These are phyloP conservation scores for Penicillium sp. DNA, from an alignment of 2,329 filamentous ascomycete genomes.

Conservation along the genomic window DNA sequence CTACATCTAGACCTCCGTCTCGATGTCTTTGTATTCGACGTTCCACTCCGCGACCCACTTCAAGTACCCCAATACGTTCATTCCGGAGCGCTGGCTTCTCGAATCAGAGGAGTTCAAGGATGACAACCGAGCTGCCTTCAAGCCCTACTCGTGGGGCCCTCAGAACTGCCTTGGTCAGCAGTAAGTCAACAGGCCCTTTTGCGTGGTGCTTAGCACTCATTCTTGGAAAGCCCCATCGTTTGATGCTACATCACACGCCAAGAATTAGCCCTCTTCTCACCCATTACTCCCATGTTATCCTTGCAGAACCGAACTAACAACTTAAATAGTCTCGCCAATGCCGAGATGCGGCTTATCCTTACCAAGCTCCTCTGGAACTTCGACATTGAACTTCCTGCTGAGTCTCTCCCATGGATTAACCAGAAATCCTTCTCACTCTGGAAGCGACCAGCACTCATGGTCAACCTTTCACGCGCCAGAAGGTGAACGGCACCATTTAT, in stretches of 20 bases:
- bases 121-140: conserved; percentile 35
- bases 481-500: neutral
- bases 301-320: neutral
- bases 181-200: conserved; percentile 9
- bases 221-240: neutral
- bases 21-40: conserved; percentile 13
- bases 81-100: conserved; percentile 36
- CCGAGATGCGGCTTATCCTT: conserved; percentile 46
- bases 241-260: neutral
- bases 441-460: conserved; percentile 37
- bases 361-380: conserved; percentile 41
- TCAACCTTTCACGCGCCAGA: conserved; percentile 25
- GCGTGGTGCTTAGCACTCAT: neutral
- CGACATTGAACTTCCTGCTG: conserved; percentile 38
- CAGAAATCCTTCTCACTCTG: conserved; percentile 41
- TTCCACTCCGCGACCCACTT: conserved; percentile 19
- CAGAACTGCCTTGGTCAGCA: conserved; percentile 33
- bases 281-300: neutral
- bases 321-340: conserved; percentile 28
- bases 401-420: conserved; percentile 25
- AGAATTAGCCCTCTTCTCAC: neutral
- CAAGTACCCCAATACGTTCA: conserved; percentile 23
- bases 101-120: conserved; percentile 18
- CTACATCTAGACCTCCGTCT: conserved; percentile 16
- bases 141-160: conserved; percentile 34